These are phyloP conservation scores for Iberis pinnata DNA, from an alignment of 345 rosid species.

Conservation along the genomic window DNA sequence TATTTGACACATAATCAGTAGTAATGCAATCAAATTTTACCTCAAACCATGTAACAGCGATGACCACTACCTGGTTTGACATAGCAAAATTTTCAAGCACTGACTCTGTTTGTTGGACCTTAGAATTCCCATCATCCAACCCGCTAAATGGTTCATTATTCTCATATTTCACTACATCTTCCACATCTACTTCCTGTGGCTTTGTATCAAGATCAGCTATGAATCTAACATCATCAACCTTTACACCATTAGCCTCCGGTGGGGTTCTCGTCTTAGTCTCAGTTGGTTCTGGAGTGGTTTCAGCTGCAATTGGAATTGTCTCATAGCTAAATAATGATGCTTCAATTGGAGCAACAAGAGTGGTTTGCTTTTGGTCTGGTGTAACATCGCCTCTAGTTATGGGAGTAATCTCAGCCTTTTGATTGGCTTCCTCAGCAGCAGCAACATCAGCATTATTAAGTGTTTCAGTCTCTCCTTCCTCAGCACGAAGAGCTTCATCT, in stretches of 20 bases:
- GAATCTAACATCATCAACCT: no score
- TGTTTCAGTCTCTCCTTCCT: constrained; percentile 46
- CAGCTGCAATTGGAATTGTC: constrained; percentile 25
- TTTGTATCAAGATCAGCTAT: no score
- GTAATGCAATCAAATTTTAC: constrained; percentile 98
- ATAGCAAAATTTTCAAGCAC: constrained; percentile 49
- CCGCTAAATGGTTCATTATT: no score
- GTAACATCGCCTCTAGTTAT: not conserved
- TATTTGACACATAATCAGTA: constrained; percentile 98
- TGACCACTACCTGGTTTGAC: constrained; percentile 97
- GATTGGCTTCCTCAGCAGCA: constrained; percentile 33
- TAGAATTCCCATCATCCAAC: constrained; percentile 31
- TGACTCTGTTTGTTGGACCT: constrained; percentile 43
- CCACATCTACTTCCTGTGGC: constrained; percentile 37
- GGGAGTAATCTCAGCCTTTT: constrained; percentile 7
- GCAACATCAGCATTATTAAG: constrained; percentile 16
- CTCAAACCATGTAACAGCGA: constrained; percentile 85
- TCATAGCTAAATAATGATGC: constrained; percentile 16
- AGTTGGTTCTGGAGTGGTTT: constrained; percentile 15
- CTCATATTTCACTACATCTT: no score
- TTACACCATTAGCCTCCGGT: constrained; percentile 14
- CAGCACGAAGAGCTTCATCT: constrained; percentile 61
- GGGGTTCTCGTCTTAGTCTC: not conserved
- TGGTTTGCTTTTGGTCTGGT: constrained; percentile 12
- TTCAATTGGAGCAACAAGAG: constrained; percentile 17